These are phyloP conservation scores for Maudiozyma turicensis DNA, from an alignment of 805 yeast species.

Conservation along the genomic window DNA sequence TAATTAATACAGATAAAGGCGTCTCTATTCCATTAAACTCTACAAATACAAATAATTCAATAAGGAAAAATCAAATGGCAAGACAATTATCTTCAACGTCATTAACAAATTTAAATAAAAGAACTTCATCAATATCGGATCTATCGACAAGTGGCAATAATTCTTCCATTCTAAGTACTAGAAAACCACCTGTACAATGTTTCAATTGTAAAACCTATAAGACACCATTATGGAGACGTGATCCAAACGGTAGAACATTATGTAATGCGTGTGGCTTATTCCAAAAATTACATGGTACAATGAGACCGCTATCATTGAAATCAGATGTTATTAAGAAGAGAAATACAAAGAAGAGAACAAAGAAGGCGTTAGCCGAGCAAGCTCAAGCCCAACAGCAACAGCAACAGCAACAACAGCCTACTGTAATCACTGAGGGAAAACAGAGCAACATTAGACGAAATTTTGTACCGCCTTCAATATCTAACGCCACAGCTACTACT, in stretches of 20 bases:
- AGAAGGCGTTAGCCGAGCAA: constrained; percentile 8
- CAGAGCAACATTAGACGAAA: constrained; percentile 4
- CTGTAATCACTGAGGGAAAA: neutral
- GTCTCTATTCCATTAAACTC: constrained; percentile 6
- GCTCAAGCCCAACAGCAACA: neutral
- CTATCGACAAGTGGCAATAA: constrained; percentile 8
- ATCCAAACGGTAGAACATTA: constrained; percentile 83
- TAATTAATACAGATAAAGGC: constrained; percentile 2
- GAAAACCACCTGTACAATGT: constrained; percentile 40
- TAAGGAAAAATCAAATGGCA: constrained; percentile 18
- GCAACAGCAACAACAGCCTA: neutral
- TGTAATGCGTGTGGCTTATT: constrained; percentile 97
- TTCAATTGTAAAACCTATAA: constrained; percentile 87
- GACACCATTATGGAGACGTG: constrained; percentile 92
- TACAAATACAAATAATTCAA: constrained; percentile 16
- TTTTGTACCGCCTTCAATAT: constrained; percentile 6
- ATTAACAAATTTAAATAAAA: constrained; percentile 17
- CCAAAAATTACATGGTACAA: constrained; percentile 88
- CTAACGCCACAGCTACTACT: constrained; percentile 9
- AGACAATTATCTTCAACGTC: constrained; percentile 24
- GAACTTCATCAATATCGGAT: constrained; percentile 16
- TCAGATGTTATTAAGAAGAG: constrained; percentile 90
- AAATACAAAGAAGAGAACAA: constrained; percentile 48
- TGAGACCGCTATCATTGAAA: constrained; percentile 80
- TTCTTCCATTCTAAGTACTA: constrained; percentile 1